Percentiles rank a stretch among this genome's conserved stretches.
phyloP scores from a whole-genome alignment of 305 asterid genomes.

The Rubia balearica region DNA sequence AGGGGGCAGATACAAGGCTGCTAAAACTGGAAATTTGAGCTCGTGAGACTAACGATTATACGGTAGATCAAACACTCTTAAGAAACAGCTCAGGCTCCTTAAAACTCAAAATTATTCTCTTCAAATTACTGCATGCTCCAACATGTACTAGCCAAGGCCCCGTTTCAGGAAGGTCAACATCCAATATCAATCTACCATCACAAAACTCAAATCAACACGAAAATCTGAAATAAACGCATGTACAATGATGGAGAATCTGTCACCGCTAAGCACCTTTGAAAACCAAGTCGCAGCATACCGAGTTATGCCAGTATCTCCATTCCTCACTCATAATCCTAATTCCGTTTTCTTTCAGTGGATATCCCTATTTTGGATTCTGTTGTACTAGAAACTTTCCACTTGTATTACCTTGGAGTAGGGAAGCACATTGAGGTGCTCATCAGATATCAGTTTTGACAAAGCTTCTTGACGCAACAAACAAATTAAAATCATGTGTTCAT shows the following conservation, averaged over 20 bases:
- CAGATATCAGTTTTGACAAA: background rate
- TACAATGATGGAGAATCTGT: conserved; percentile 7
- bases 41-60: too few relatives aligned
- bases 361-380: background rate
- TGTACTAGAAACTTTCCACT: background rate
- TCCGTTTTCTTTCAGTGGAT: background rate
- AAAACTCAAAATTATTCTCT: background rate
- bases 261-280: background rate
- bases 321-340: conserved; percentile 1
- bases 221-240: background rate
- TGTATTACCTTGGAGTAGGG: background rate
- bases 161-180: background rate
- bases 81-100: background rate
- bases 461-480: background rate
- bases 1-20: background rate
- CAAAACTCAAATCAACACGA: background rate
- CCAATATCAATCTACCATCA: background rate
- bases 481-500: background rate
- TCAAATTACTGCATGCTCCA: background rate
- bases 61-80: background rate
- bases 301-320: background rate
- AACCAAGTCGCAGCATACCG: background rate
- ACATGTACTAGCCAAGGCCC: background rate
- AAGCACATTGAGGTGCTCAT: background rate
- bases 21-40: background rate